Evolutionary conservation across 495 filamentous ascomycete species (phyloP), one percentile per base, ranked within the genome.

Genomic region (Aspergillus sclerotiicarbonarius): DNA sequence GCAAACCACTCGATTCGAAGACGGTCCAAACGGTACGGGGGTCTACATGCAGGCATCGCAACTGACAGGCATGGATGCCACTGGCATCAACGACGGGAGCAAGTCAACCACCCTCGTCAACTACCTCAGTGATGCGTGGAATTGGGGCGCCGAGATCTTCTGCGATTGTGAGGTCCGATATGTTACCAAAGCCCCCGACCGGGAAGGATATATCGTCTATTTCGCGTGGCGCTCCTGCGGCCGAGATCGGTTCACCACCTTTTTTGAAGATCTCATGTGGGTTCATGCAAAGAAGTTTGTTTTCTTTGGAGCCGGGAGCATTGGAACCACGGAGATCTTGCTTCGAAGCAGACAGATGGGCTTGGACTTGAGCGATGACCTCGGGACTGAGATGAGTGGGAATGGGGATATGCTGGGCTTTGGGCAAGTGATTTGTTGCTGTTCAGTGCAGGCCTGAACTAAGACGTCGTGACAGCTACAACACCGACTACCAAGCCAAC

Each of bases 151-250:
- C 5, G 49, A 51, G 29, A 51, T 51, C 6, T 51, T 51, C 29
- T 51, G 49, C 49, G 49, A 35, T n/a, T 51, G 49, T 30, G 49
- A 51, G 49, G 49, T 51, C 15, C n/a, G 49, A 35, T 51, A 51
- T 15, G 16, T 51, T 9, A 19, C 30, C 30, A 33, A 51, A 30
- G 49, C 49, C 1, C 49, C 49, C 2, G 30, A 33, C 12, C 29
- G 49, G 5, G 49, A 33, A 19, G 49, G 49, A 13, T 51, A 51
- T 8, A 51, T 35, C 19, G 30, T 51, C 2, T 51, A 51, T 30
- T 51, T 51, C 18, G 49, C 49, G 8, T 51, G 49, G 49, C 29
- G 33, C 13, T 16, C 25, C 15, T 13, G 49, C 13, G 33, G 33
- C 8, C 29, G 49, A 18, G 29, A 19, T 6, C 49, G 30, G 0